These are phyloP conservation scores for Ramalina intermedia DNA, from an alignment of 495 filamentous ascomycete species.

Conservation along the genomic window DNA sequence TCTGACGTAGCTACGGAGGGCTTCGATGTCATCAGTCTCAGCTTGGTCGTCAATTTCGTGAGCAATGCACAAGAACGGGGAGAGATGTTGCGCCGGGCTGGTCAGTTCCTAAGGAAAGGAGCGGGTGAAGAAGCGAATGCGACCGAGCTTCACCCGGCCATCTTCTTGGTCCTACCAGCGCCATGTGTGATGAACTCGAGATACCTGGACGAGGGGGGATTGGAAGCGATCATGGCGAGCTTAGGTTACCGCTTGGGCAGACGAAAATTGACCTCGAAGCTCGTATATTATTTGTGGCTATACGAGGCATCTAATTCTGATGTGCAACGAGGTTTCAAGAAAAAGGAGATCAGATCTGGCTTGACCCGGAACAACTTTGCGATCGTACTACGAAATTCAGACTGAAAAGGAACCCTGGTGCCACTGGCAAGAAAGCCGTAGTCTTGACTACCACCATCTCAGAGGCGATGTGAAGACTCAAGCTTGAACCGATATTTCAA, in stretches of 20 bases:
- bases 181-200: constrained; percentile 85
- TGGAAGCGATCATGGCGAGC: constrained; percentile 58
- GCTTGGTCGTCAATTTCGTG: constrained; percentile 89
- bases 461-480: no score
- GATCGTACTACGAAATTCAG: constrained; percentile 43
- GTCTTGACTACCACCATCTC: no score
- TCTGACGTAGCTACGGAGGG: constrained; percentile 33
- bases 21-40: constrained; percentile 88
- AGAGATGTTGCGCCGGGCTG: constrained; percentile 71
- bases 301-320: constrained; percentile 19
- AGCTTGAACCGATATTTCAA: no score
- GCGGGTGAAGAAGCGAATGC: constrained; percentile 5
- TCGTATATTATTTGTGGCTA: constrained; percentile 82
- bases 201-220: constrained; percentile 63
- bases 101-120: constrained; percentile 42
- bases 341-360: constrained; percentile 62
- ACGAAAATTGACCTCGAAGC: constrained; percentile 62
- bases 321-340: constrained; percentile 36
- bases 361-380: constrained; percentile 77
- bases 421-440: no score
- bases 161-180: constrained; percentile 84
- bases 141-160: constrained; percentile 42
- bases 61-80: constrained; percentile 60
- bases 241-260: constrained; percentile 55
- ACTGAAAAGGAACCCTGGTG: background rate